phyloP scores from a whole-genome alignment of 768 basidiomycete genomes.

The Hygrocybe coccinea region DNA sequence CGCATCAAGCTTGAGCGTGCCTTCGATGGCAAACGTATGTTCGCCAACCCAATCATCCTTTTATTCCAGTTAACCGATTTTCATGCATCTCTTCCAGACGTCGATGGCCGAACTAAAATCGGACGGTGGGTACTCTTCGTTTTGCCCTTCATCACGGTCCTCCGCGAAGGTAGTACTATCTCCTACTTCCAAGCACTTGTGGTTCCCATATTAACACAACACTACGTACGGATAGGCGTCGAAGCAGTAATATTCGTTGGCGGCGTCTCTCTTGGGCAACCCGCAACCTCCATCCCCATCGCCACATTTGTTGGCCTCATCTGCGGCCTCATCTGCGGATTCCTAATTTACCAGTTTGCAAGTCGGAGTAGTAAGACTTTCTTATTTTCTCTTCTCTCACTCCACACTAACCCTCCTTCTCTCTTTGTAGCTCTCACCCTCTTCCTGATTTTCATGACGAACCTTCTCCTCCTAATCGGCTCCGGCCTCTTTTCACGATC shows the following conservation, averaged over 20 bases:
- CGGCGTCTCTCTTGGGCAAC: conserved; percentile 81
- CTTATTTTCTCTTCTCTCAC: too few relatives aligned
- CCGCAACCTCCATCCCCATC: conserved; percentile 83
- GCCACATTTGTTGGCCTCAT: conserved; percentile 83
- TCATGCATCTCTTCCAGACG: conserved; percentile 36
- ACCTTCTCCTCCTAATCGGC: conserved; percentile 87
- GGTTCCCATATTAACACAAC: not conserved
- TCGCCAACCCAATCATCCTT: not conserved
- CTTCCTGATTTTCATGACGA: conserved; percentile 91
- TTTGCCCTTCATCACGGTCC: conserved; percentile 85
- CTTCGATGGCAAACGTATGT: conserved; percentile 57
- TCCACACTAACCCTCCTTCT: too few relatives aligned
- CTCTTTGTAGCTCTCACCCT: conserved; percentile 56
- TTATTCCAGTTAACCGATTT: not conserved
- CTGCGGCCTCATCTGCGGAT: conserved; percentile 68
- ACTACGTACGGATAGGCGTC: conserved; percentile 42
- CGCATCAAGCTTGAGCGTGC: conserved; percentile 79
- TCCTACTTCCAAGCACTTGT: too few relatives aligned
- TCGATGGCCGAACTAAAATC: conserved; percentile 45
- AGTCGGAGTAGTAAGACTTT: conserved; percentile 55
- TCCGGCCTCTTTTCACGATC: conserved; percentile 86
- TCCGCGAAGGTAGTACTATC: conserved; percentile 92
- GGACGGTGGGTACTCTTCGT: conserved; percentile 87
- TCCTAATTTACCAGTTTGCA: conserved; percentile 75
- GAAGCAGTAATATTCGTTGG: conserved; percentile 94